These are phyloP conservation scores for Rehmannia glutinosa DNA, from an alignment of 257 asterid genomes.

Conservation along the genomic window DNA sequence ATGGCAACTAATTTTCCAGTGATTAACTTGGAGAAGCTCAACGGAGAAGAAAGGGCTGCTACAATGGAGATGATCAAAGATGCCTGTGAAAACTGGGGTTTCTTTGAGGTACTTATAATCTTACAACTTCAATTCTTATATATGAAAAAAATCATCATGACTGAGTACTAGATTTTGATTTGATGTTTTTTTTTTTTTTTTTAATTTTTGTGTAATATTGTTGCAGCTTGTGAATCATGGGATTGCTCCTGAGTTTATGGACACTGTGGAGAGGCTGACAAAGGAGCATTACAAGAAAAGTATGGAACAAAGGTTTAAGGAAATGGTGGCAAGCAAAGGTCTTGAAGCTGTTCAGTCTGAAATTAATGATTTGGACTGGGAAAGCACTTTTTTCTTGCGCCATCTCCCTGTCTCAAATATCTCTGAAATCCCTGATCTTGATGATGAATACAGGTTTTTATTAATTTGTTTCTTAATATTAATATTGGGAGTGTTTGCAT, in stretches of 20 bases:
- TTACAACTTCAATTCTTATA: background rate
- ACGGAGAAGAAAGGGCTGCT: slow-evolving; percentile 40
- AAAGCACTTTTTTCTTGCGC: slow-evolving; percentile 60
- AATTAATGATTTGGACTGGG: slow-evolving; percentile 56
- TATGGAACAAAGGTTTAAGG: slow-evolving; percentile 51
- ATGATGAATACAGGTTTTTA: slow-evolving; percentile 41
- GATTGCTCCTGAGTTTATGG: slow-evolving; percentile 46
- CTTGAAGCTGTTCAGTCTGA: slow-evolving; percentile 49
- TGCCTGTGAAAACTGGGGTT: slow-evolving; percentile 64
- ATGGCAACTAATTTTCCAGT: slow-evolving; percentile 50
- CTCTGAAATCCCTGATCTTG: slow-evolving; percentile 48
- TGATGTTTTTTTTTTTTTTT: too few relatives aligned
- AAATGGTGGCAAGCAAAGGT: slow-evolving; percentile 50
- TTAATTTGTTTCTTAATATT: background rate
- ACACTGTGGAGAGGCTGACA: slow-evolving; percentile 47
- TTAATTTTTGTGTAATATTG: background rate
- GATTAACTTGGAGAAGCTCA: slow-evolving; percentile 45
- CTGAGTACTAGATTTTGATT: too few relatives aligned
- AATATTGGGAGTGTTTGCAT: too few relatives aligned
- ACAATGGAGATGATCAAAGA: slow-evolving; percentile 40
- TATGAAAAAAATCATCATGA: too few relatives aligned
- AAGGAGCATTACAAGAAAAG: slow-evolving; percentile 51
- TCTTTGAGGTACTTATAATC: slow-evolving; percentile 39
- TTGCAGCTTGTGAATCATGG: slow-evolving; percentile 50
- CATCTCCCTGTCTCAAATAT: slow-evolving; percentile 55